phyloP scores from a whole-genome alignment of 129 eudicot genomes.

The Ambrosia trifida region DNA sequence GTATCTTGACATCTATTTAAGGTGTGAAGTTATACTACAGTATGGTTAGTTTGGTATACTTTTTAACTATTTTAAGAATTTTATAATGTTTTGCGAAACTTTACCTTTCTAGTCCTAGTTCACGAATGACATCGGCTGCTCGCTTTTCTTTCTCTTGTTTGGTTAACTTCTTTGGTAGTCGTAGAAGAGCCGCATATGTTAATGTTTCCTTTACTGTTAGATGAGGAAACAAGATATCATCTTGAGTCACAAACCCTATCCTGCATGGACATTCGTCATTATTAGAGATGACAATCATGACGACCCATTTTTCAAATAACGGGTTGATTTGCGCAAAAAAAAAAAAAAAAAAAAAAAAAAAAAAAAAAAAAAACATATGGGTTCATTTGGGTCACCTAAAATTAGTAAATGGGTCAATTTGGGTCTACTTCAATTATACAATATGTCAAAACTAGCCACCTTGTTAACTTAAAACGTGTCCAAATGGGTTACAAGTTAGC shows the following conservation, averaged over 20 bases:
- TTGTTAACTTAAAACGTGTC: too few species aligned
- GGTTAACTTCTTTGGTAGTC: slow-evolving; percentile 63
- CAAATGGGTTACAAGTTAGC: too few species aligned
- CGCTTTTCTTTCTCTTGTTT: slow-evolving; percentile 75
- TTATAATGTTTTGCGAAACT: not conserved
- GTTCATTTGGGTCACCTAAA: too few species aligned
- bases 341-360: too few species aligned
- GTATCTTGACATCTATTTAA: slow-evolving; percentile 83
- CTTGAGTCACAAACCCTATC: slow-evolving; percentile 98
- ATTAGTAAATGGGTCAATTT: too few species aligned
- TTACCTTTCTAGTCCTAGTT: slow-evolving; percentile 86
- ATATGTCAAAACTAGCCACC: too few species aligned
- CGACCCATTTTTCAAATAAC: too few species aligned
- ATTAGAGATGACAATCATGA: not conserved
- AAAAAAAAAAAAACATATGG: too few species aligned
- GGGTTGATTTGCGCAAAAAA: too few species aligned
- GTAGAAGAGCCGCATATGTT: slow-evolving; percentile 76
- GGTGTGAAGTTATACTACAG: not conserved
- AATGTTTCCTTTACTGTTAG: slow-evolving; percentile 83
- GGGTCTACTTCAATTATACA: too few species aligned
- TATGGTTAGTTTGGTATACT: not conserved
- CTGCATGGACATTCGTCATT: slow-evolving; percentile 35
- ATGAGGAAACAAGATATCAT: slow-evolving; percentile 89
- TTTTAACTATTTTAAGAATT: not conserved
- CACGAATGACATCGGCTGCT: slow-evolving; percentile 72